Evolutionary conservation across 257 asterid genomes (phyloP), one percentile per base, ranked within the genome.

Genomic region (Knoxia roxburghii): DNA sequence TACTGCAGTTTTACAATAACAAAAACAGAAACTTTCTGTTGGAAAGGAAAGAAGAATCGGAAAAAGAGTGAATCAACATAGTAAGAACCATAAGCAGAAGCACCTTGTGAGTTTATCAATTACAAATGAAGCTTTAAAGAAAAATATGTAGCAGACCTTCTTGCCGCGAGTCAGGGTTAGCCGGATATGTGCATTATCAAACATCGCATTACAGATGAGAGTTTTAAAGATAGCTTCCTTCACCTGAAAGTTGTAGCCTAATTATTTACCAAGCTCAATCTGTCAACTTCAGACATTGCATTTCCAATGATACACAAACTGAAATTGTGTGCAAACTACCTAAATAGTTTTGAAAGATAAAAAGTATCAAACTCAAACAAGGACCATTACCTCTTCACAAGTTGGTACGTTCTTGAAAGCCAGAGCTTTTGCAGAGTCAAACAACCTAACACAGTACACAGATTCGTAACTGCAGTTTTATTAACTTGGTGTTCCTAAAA

Each of bases 101-200:
- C 12, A 48, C 57, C 39, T 20, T 24, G 21, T 18, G 17, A 39
- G 35, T n/a, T 7, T 53, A 23, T 24, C 11, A 49, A 35, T 7
- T 21, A 54, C 10, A 53, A 67, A 23, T 7, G 13, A 59, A 69
- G 15, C 30, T 6, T 30, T 6, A 54, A n/a, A 5, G 23, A 73
- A 33, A 26, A 54, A 23, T 48, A 45, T 15, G 53, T 54, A 68
- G 39, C 24, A 62, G 46, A 78, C 97, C 96, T 90, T 93, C 84
- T 88, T 90, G 70, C 99, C 99, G 45, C 99, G 99, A 58, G 99
- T 90, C 79, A 93, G 65, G 75, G 96, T 89, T 68, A 93, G 79
- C 72, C 97, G 85, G 55, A 93, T 86, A 67, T 90, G 97, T 54
- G 86, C 86, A 72, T 85, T 68, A 71, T 78, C 80, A 72, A 85